Conservation (phyloP, 139 green algal species). For the Haematococcus sp. region DNA sequence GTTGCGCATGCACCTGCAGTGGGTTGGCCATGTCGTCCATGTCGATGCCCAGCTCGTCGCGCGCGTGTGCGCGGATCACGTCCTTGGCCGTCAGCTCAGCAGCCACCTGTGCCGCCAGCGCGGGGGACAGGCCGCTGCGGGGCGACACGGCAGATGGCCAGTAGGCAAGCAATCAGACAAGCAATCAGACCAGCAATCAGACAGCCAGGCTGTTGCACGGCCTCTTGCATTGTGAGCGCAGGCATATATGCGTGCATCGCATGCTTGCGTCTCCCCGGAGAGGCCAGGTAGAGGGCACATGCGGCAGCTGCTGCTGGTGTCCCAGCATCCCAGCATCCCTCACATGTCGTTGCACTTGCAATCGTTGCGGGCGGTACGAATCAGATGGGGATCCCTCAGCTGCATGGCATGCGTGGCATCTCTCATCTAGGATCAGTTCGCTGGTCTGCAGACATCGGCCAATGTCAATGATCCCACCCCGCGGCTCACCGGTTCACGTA, state of each 20-base stretch:
- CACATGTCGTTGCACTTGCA: no score
- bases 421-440: no score
- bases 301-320: no score
- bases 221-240: neutral
- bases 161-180: neutral
- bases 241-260: no score
- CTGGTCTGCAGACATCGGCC: no score
- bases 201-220: neutral
- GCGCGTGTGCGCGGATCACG: constrained; percentile 74
- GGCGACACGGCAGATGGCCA: no score
- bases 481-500: constrained; percentile 40
- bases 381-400: no score
- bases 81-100: constrained; percentile 63
- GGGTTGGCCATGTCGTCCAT: constrained; percentile 82
- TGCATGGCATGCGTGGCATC: no score
- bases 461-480: neutral
- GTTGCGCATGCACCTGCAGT: constrained; percentile 44
- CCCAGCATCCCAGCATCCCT: no score
- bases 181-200: neutral
- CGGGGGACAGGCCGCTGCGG: constrained; percentile 20
- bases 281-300: no score
- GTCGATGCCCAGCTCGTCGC: constrained; percentile 89
- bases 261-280: no score
- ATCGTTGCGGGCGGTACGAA: no score
- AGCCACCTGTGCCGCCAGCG: constrained; percentile 32